These are phyloP conservation scores for Alternaria consortialis DNA, from an alignment of 2,329 filamentous ascomycete species.

Conservation along the genomic window DNA sequence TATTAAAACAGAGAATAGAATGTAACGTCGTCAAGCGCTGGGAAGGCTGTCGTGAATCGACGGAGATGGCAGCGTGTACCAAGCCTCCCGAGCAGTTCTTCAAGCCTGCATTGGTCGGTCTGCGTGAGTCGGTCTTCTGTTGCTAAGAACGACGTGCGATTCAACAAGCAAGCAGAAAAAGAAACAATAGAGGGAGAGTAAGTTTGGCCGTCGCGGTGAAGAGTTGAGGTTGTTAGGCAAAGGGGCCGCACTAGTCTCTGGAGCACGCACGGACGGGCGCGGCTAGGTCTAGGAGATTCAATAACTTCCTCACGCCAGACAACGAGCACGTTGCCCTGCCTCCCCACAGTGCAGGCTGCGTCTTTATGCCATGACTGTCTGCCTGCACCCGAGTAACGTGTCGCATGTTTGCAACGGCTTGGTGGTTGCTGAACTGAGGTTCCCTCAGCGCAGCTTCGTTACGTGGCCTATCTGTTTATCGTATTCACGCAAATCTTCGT, in stretches of 20 bases:
- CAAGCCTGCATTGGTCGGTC: conserved; percentile 51
- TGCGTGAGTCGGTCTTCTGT: conserved; percentile 33
- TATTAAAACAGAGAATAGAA: conserved; percentile 53
- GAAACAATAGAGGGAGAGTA: conserved; percentile 48
- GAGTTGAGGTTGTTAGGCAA: conserved; percentile 32
- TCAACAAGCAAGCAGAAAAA: conserved; percentile 43
- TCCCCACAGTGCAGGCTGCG: conserved; percentile 9
- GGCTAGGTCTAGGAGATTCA: conserved; percentile 19
- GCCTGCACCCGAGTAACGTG: neutral
- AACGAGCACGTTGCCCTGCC: conserved; percentile 15
- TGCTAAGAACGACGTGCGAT: conserved; percentile 34
- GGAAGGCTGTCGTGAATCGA: conserved; percentile 51
- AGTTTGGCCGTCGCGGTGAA: conserved; percentile 36
- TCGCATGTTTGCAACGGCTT: neutral
- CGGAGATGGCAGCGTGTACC: conserved; percentile 53
- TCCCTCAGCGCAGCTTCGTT: neutral
- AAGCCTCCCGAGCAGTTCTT: conserved; percentile 50
- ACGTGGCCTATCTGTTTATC: conserved; percentile 2
- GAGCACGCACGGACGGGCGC: conserved; percentile 23
- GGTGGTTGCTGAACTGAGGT: neutral
- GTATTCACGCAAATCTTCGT: conserved; percentile 11
- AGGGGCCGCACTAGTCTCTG: conserved; percentile 28
- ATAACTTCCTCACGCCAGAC: conserved; percentile 20
- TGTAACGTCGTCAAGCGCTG: conserved; percentile 43
- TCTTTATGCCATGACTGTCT: neutral